Base-by-base conservation (phyloP, 2,329 filamentous ascomycete genomes). In the Trichoderma semiorbis region DNA sequence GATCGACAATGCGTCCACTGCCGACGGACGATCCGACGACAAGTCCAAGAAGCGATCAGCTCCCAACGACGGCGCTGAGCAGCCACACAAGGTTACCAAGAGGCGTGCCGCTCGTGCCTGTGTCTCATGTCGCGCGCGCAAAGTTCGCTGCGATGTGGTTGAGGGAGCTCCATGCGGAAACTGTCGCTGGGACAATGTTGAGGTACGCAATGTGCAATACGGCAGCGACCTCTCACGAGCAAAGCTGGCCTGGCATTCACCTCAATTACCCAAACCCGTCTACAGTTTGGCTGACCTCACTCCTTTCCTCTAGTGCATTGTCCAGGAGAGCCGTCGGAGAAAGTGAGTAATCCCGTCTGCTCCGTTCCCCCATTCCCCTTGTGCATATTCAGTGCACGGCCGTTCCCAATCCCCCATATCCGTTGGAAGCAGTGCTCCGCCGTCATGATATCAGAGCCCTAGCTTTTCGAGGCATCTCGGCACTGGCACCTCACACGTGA, bases 61-160 rank as follows among this genome's bases (percentile, higher is more conserved):
- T 24, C 75, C 79, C 18, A 76, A 73, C 18, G 76, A 74, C 70
- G 78, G 78, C 34, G 76, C 76, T 8, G 79, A 78, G 24, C 77
- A 77, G 14, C 78, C 81, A 12, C 79, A 82, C 72, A 90, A 89
- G 78, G 78, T 85, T 74, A 88, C 83, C 68, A 98, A 97, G 83
- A 88, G 94, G 78, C 89, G 95, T 78, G 94, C 95, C n/a, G 94
- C 94, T 11, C 93, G 95, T 76, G 95, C 95, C 21, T 98, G 95
- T 80, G 93, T 94, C 74, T 94, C 92, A 77, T 97, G 95, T 82
- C 89, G 95, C 77, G 91, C 92, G 71, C 90, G 95, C 79, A 98
- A 98, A 81, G 95, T 98, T 55, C 90, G 95, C 71, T 98, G 95
- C 84, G 95, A 98, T 84, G 94, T 97, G 71, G 94, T 96, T 72